A percentile compares a stretch with the other conserved stretches of the same genome.
Evolutionary conservation across 2,329 filamentous ascomycete genomes (phyloP).

Genomic region (Mycogone perniciosa): DNA sequence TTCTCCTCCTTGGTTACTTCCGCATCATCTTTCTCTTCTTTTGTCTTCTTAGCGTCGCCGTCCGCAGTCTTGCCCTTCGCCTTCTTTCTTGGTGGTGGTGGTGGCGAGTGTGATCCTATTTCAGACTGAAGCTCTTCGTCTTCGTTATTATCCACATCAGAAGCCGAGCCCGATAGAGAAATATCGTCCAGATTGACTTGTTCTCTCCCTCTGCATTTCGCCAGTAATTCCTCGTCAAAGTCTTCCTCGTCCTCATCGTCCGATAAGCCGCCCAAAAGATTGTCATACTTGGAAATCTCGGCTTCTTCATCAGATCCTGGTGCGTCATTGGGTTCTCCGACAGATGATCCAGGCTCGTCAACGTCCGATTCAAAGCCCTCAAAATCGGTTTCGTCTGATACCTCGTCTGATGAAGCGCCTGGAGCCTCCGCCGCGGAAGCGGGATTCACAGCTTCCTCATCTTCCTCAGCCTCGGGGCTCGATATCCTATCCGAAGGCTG

Average conservation of each 20-base stretch:
- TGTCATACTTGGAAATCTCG: constrained; percentile 36
- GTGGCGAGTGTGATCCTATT: constrained; percentile 22
- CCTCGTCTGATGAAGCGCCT: constrained; percentile 21
- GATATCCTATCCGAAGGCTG: constrained; percentile 21
- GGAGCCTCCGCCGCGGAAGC: constrained; percentile 15
- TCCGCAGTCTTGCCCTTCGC: constrained; percentile 26
- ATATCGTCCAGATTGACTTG: constrained; percentile 35
- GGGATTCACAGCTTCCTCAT: not conserved
- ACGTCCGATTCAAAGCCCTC: constrained; percentile 30
- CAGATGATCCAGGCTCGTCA: constrained; percentile 19
- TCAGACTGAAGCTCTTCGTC: constrained; percentile 17
- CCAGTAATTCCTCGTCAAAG: constrained; percentile 27
- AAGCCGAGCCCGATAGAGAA: constrained; percentile 30
- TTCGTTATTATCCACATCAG: constrained; percentile 25
- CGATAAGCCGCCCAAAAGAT: constrained; percentile 39
- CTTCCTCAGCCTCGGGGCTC: not conserved
- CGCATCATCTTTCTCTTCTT: constrained; percentile 14
- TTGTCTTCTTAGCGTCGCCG: constrained; percentile 1
- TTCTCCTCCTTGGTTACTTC: constrained; percentile 14
- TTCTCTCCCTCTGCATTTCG: constrained; percentile 28
- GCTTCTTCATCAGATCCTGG: constrained; percentile 27
- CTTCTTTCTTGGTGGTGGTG: constrained; percentile 28
- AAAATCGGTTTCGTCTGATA: constrained; percentile 32
- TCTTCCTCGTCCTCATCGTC: constrained; percentile 36
- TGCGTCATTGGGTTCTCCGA: constrained; percentile 20